A percentile compares a stretch with the other conserved stretches of the same genome.
phyloP scores from a whole-genome alignment of 768 basidiomycete genomes.

The Suillus variegatus region DNA sequence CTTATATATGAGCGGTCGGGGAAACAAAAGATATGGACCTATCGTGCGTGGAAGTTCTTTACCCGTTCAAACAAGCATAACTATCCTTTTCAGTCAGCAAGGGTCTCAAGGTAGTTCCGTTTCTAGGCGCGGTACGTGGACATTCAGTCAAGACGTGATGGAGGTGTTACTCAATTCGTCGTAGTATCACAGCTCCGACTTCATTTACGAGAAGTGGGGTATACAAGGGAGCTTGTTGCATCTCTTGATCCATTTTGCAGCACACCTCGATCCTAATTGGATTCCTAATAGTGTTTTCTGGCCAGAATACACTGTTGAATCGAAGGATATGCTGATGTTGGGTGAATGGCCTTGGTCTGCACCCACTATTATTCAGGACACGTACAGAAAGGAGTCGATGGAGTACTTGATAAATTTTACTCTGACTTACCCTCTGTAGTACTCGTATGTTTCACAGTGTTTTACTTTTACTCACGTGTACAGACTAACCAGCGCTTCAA shows the following conservation, averaged over 20 bases:
- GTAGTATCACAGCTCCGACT: neutral
- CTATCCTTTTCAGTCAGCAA: neutral
- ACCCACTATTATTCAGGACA: neutral
- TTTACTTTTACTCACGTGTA: too few relatives aligned
- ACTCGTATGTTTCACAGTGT: neutral
- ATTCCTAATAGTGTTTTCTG: neutral
- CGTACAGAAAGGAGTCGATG: neutral
- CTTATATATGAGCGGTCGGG: slow-evolving; percentile 32
- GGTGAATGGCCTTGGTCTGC: neutral
- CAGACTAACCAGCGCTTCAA: too few relatives aligned
- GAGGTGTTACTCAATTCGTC: neutral
- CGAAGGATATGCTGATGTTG: neutral
- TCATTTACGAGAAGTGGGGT: neutral
- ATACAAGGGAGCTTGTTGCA: neutral
- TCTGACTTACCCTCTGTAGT: neutral
- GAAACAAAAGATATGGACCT: slow-evolving; percentile 36
- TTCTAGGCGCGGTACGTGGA: neutral
- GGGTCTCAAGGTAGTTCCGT: neutral
- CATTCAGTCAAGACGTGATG: neutral
- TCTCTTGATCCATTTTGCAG: neutral
- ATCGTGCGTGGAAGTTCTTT: slow-evolving; percentile 26
- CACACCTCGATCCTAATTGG: neutral
- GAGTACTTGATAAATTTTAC: neutral
- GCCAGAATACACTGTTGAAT: neutral
- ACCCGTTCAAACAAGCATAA: neutral